Evolutionary conservation across 2,329 filamentous ascomycete genomes (phyloP).

Genomic region (Hypoxylon sp.): DNA sequence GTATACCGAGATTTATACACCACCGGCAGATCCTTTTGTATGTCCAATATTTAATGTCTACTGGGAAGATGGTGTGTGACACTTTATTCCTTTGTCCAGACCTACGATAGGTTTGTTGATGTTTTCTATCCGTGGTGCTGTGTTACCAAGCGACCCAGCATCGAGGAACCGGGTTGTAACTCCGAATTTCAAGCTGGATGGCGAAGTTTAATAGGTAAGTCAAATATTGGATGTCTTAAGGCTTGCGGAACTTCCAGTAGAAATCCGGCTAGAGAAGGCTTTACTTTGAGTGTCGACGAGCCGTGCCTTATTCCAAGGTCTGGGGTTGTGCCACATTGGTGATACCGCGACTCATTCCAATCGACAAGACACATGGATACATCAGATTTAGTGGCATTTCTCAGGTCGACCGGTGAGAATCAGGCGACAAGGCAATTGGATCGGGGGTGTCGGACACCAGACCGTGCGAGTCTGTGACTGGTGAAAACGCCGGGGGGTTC

Average conservation of each 20-base stretch:
- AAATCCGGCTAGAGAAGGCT: constrained; percentile 37
- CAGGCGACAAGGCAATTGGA: constrained; percentile 37
- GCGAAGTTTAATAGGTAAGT: constrained; percentile 18
- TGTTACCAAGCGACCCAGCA: constrained; percentile 36
- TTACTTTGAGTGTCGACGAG: constrained; percentile 26
- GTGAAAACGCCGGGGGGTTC: constrained; percentile 13
- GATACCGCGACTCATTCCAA: constrained; percentile 22
- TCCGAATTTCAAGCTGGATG: constrained; percentile 32
- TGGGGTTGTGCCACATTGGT: constrained; percentile 8
- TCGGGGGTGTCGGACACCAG: constrained; percentile 22
- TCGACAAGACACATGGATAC: constrained; percentile 12
- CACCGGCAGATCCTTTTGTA: constrained; percentile 17
- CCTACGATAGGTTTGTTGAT: constrained; percentile 15
- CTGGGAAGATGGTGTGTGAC: constrained; percentile 5
- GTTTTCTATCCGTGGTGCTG: constrained; percentile 16
- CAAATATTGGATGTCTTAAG: constrained; percentile 15
- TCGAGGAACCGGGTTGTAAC: constrained; percentile 41
- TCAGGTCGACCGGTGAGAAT: constrained; percentile 47
- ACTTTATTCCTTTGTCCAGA: constrained; percentile 4
- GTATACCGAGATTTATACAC: neutral
- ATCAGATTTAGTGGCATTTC: constrained; percentile 24
- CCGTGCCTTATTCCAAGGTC: constrained; percentile 9
- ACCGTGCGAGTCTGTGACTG: constrained; percentile 29
- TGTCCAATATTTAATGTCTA: neutral
- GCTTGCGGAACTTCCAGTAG: neutral